Evolutionary conservation across 306 rosid species (phyloP), one percentile per base, ranked within the genome.

Genomic region (Sechiopsis laciniata): DNA sequence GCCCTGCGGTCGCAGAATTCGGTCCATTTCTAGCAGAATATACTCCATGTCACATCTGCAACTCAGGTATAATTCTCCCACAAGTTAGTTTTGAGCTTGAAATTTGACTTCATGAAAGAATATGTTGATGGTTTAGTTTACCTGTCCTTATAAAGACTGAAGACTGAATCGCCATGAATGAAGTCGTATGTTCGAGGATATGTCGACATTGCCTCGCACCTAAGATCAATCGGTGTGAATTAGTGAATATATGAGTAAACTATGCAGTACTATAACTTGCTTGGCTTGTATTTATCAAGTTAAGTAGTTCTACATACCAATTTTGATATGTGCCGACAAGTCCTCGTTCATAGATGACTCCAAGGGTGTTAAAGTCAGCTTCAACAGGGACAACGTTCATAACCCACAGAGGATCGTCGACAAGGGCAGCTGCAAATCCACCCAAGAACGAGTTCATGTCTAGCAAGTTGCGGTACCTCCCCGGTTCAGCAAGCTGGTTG

Each of bases 171-270:
- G 16, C 92, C 95, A 67, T 94, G 99, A 66, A 94, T 86, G 84
- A 94, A 94, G 82, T 94, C 99, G 37, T 94, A 89, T n/a, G 97
- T 87, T 83, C 95, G 76, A 17, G 99, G 96, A 62, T 91, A 94
- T 15, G 96, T 91, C 22, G 99, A 91, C 96, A 91, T 89, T 53
- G 99, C 96, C 83, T 94, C 99, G 72, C 99, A 89, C 97, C 97
- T 93, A 75, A 57, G 26, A 55, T 20, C 54, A 26, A 26, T 8
- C 0, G 0, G 37, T 32, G 37, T 32, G 52, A 58, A 6, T 5
- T 42, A 40, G 53, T 17, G 71, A 63, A 32, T 35, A 15, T 8
- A 16, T 8, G 17, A 1, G 46, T 56, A 19, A 19, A 56, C 29
- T 56, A 56, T 2, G 3, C 10, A 7, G 46, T 54, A 13, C 45